Base-by-base conservation (phyloP, 169 alveolate genomes). In the Condylostoma magnum region DNA sequence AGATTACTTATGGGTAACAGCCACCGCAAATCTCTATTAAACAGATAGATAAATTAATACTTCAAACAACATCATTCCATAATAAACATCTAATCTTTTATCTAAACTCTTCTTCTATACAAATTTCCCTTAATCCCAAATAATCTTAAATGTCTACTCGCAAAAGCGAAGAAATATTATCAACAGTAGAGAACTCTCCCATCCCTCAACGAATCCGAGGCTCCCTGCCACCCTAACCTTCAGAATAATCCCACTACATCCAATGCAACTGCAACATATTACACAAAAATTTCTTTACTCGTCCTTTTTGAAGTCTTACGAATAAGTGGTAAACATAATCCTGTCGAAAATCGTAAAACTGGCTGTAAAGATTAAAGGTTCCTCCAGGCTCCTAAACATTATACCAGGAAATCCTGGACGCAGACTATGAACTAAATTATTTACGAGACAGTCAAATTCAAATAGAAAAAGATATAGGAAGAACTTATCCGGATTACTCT, bases 401-500 rank as follows among this genome's bases (percentile, higher is more conserved):
- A 12, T 66, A 66, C 25, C 12, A 66, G 30, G 50, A 66, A 41
- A 10, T 66, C 18, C 41, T n/a, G 10, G 31, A 18, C 34, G 47
- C 53, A 46, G 18, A 8, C 2, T 41, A 46, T 15, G 75, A 43
- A 36, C 36, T 55, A 12, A n/a, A 33, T 1, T 38, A 66, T 8
- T 66, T 12, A 2, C n/a, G 6, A 0, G 63, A n/a, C 12, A 66
- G 79, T 47, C 15, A 28, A 8, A 43, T 12, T 10, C 75, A 84
- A 70, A 78, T 84, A 10, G 55, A 76, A 41, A 81, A 71, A 53
- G 91, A 84, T 58, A 52, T 79, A 10, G 33, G 27, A 28, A 44
- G 91, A 36, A 84, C 87, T 2, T 84, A 57, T 38, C 87, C 87
- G 12, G 56, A 68, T 12, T 68, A 67, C 6, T 52, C 48, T 25